A percentile compares a stretch with the other conserved stretches of the same genome.
Conservation (phyloP, 2,329 filamentous ascomycete genomes). For the Phyllosticta citriasiana region DNA sequence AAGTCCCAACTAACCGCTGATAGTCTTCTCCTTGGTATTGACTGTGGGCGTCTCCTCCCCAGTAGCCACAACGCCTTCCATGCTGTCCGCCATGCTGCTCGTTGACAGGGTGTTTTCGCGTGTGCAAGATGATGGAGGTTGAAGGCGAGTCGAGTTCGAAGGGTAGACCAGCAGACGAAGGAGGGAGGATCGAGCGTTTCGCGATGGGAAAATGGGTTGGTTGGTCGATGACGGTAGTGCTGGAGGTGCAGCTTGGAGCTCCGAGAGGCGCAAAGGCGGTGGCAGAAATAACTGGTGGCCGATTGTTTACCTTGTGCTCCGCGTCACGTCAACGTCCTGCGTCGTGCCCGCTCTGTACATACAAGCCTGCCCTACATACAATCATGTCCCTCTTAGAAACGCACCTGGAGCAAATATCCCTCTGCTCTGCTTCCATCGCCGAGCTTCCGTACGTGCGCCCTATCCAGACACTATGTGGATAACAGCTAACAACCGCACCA, state of each 20-base stretch:
- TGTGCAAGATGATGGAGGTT: slow-evolving; percentile 9
- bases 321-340: background rate
- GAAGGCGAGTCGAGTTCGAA: background rate
- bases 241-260: background rate
- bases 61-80: slow-evolving; percentile 36
- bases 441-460: slow-evolving; percentile 32
- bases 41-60: slow-evolving; percentile 32
- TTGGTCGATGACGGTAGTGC: background rate
- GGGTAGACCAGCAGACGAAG: background rate
- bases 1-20: slow-evolving; percentile 23
- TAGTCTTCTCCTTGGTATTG: slow-evolving; percentile 31
- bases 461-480: background rate
- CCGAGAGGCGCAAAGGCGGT: background rate
- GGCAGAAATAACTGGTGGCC: background rate
- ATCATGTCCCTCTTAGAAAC: slow-evolving; percentile 35
- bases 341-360: background rate
- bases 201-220: slow-evolving; percentile 5
- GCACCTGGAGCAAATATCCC: slow-evolving; percentile 41
- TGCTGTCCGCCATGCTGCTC: slow-evolving; percentile 37
- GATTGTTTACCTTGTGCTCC: background rate
- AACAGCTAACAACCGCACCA: slow-evolving; percentile 26
- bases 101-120: slow-evolving; percentile 4
- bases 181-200: background rate
- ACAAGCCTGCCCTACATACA: slow-evolving; percentile 5
- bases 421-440: slow-evolving; percentile 39